Base-by-base conservation (phyloP, 257 asterid genomes). In the Avicennia marina region DNA sequence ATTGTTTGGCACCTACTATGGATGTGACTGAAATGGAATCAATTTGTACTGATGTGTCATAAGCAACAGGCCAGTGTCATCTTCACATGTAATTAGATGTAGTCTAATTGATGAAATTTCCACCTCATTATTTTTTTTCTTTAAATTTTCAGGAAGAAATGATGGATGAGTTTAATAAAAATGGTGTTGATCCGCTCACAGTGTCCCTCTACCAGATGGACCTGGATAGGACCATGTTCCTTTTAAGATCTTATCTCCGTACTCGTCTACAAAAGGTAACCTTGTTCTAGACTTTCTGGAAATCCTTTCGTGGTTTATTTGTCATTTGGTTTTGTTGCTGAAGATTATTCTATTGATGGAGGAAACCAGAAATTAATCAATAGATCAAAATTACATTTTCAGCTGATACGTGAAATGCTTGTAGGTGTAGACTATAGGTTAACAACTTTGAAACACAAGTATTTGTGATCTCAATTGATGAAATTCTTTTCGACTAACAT, bases 141-240 rank as follows among this genome's bases (percentile, higher is more conserved):
- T 22, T 56, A n/a, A n/a, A n/a, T n/a, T 72, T 53, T 41, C 53
- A 91, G 97, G 98, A 91, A 79, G 95, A 81, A 56, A 78, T 72
- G 60, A 80, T 82, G 53, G 95, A 73, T 4, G 86, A 83, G 34
- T 78, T 63, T 58, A 73, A 64, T 53, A 71, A 62, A 19, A 80
- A 44, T 59, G 95, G 83, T 16, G 77, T 68, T 33, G 98, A 91
- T 63, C 96, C 95, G 1, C 82, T 91, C 43, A 85, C 87, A 0
- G 78, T 81, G 26, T 91, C 96, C 27, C 98, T 91, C 56, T 83
- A 88, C 77, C 90, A 86, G 77, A 83, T 88, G 95, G 98, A 91
- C 76, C 65, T 88, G 78, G 95, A 91, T 53, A 78, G 95, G 58
- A 88, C 89, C 38, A 66, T 80, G 76, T 88, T 77, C 64, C 77